A percentile compares a stretch with the other conserved stretches of the same genome.
These are phyloP conservation scores for Hydnomerulius pinastri DNA, from an alignment of 768 basidiomycete genomes.

Conservation along the genomic window DNA sequence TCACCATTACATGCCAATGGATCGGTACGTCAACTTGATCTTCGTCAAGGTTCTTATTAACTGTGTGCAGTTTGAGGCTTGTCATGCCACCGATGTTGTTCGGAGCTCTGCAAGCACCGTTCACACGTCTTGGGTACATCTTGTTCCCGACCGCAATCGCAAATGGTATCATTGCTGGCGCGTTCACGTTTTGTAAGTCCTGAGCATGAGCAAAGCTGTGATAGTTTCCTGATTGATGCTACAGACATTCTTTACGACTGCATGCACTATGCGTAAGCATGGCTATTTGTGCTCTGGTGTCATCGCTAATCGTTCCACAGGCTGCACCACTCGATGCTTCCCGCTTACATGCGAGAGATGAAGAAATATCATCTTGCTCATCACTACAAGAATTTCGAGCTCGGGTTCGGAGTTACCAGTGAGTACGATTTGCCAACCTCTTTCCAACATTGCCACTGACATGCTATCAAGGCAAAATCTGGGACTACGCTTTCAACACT, in stretches of 20 bases:
- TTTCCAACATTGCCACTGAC: constrained; percentile 3
- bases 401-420: constrained; percentile 97
- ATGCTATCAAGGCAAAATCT: constrained; percentile 71
- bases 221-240: constrained; percentile 8
- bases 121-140: constrained; percentile 80
- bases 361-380: constrained; percentile 98
- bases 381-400: constrained; percentile 98
- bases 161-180: constrained; percentile 89
- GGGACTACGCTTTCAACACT: constrained; percentile 93
- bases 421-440: constrained; percentile 24
- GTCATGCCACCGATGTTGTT: constrained; percentile 97
- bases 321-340: constrained; percentile 85
- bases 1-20: constrained; percentile 98
- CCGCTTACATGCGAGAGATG: constrained; percentile 85
- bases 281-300: not conserved
- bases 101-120: constrained; percentile 72
- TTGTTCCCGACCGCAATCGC: constrained; percentile 85
- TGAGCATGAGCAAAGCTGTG: not conserved
- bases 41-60: constrained; percentile 2
- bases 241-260: constrained; percentile 81
- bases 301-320: constrained; percentile 34
- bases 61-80: constrained; percentile 65
- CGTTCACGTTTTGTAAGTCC: constrained; percentile 68
- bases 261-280: constrained; percentile 87
- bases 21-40: constrained; percentile 53